phyloP scores from a whole-genome alignment of 805 yeast genomes.

The Lipomyces sp. region DNA sequence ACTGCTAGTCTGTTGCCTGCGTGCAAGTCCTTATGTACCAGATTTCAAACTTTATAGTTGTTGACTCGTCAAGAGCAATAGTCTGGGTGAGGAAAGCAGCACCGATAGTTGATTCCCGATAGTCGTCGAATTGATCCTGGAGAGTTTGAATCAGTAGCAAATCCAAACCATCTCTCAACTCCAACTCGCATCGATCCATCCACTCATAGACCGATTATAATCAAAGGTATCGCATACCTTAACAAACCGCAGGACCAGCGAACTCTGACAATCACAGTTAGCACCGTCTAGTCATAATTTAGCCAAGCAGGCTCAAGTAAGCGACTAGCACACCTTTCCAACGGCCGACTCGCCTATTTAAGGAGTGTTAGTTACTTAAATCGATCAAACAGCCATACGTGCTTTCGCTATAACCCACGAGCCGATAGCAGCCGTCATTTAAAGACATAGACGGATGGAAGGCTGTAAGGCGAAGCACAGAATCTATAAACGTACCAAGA shows the following conservation, averaged over 20 bases:
- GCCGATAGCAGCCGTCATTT: neutral
- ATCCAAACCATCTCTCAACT: neutral
- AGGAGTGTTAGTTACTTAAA: conserved; percentile 12
- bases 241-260: conserved; percentile 81
- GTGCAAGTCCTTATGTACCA: conserved; percentile 45
- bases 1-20: neutral
- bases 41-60: conserved; percentile 55
- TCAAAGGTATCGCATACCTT: conserved; percentile 42
- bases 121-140: conserved; percentile 65
- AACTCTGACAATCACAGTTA: conserved; percentile 54
- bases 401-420: neutral
- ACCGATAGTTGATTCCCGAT: conserved; percentile 93
- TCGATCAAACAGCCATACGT: neutral
- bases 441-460: neutral
- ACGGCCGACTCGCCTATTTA: conserved; percentile 71
- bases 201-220: neutral
- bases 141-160: neutral
- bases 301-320: neutral
- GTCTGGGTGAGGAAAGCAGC: conserved; percentile 95
- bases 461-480: neutral
- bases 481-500: conserved; percentile 52
- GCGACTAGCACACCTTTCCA: conserved; percentile 56
- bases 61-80: conserved; percentile 53
- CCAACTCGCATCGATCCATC: neutral
- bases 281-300: conserved; percentile 1